Conservation (phyloP, 2,329 filamentous ascomycete species). For the Colletotrichum abscissum region DNA sequence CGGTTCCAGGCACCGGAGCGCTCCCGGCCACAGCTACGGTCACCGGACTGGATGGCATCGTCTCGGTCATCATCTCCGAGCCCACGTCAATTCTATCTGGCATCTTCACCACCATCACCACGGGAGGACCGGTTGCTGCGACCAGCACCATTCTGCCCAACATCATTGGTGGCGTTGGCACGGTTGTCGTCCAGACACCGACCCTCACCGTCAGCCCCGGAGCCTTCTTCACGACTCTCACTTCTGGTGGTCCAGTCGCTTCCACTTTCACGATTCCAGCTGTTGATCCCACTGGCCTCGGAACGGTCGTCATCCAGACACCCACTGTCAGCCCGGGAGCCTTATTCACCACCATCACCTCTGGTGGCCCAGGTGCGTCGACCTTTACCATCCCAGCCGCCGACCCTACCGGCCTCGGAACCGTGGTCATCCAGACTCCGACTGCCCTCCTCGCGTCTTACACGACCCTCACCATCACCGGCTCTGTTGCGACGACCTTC, state of each 20-base stretch:
- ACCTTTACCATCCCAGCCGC: neutral
- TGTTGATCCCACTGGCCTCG: neutral
- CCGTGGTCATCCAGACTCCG: constrained; percentile 26
- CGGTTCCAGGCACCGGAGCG: constrained; percentile 10
- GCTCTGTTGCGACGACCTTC: neutral
- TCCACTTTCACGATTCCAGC: neutral
- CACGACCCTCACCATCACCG: constrained; percentile 7
- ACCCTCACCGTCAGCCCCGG: neutral
- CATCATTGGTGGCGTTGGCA: constrained; percentile 12
- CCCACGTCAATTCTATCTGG: neutral
- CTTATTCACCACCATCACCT: constrained; percentile 4
- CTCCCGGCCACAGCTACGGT: neutral
- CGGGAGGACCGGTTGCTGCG: constrained; percentile 4
- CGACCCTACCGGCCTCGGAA: neutral
- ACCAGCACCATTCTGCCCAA: constrained; percentile 19
- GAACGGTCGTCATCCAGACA: constrained; percentile 24
- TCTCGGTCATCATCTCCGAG: constrained; percentile 20
- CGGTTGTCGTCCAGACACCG: constrained; percentile 28
- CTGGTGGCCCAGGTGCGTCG: neutral
- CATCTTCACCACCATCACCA: constrained; percentile 18
- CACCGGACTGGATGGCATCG: constrained; percentile 16
- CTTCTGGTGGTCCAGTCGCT: neutral
- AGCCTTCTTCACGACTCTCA: neutral
- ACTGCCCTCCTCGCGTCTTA: neutral
- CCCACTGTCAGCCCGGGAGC: neutral